Evolutionary conservation across 352 stramenopile species (phyloP).

Genomic region (Phytophthora fragariaefolia): DNA sequence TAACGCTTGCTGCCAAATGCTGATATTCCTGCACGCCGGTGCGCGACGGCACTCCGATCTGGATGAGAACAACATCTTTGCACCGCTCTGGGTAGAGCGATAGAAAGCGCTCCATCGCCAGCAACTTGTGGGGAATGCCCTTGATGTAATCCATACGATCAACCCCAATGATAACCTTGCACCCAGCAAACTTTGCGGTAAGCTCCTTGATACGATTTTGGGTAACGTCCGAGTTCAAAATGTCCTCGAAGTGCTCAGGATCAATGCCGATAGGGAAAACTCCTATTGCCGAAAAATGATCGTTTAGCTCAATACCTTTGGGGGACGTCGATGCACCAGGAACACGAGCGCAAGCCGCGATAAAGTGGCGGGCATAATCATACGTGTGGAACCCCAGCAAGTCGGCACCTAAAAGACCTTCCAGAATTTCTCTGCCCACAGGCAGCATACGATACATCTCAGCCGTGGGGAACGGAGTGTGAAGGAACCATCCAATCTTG

Average conservation of each 20-base stretch:
- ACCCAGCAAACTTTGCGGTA: slow-evolving; percentile 64
- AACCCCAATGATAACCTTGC: slow-evolving; percentile 87
- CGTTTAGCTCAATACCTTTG: slow-evolving; percentile 81
- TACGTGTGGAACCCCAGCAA: slow-evolving; percentile 90
- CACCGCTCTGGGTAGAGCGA: slow-evolving; percentile 86
- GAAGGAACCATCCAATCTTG: slow-evolving; percentile 90
- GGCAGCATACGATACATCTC: slow-evolving; percentile 90
- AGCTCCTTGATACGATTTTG: slow-evolving; percentile 71
- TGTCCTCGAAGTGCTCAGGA: slow-evolving; percentile 82
- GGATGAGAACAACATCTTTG: slow-evolving; percentile 93
- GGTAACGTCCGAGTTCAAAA: slow-evolving; percentile 53
- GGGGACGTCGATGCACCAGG: slow-evolving; percentile 75
- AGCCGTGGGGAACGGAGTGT: slow-evolving; percentile 87
- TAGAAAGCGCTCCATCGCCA: slow-evolving; percentile 89
- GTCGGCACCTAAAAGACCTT: slow-evolving; percentile 82
- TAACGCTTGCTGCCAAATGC: slow-evolving; percentile 80
- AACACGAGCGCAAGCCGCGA: slow-evolving; percentile 78
- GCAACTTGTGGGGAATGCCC: slow-evolving; percentile 86
- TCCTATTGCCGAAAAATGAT: slow-evolving; percentile 82
- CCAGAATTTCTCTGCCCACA: slow-evolving; percentile 77
- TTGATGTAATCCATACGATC: slow-evolving; percentile 91
- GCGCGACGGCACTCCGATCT: slow-evolving; percentile 93
- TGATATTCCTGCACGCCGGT: slow-evolving; percentile 88
- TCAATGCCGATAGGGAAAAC: slow-evolving; percentile 90
- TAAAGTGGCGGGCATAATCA: slow-evolving; percentile 88